Conservation (phyloP, 345 rosid species). For the Rhodamnia argentea region DNA sequence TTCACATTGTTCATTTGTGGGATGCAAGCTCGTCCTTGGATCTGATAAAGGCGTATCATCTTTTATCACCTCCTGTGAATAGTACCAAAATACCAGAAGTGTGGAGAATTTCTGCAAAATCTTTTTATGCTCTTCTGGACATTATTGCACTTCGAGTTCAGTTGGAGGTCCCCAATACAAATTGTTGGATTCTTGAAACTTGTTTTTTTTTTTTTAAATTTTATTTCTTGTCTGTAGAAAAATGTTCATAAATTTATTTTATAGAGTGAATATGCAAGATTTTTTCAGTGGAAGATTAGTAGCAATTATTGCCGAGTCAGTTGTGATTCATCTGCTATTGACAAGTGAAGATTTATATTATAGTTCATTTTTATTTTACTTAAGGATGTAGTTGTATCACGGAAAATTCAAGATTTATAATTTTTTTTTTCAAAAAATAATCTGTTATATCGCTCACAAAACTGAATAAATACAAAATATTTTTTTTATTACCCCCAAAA, state of each 20-base stretch:
- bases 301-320: background rate
- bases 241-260: background rate
- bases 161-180: background rate
- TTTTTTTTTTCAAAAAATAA: no score
- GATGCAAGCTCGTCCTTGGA: conserved; percentile 74
- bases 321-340: background rate
- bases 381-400: no score
- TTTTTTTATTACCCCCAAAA: no score
- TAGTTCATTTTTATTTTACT: no score
- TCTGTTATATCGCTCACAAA: no score
- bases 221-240: background rate
- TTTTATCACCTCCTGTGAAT: background rate
- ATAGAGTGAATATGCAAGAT: background rate
- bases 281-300: background rate
- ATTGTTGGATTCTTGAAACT: background rate
- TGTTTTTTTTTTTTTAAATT: background rate
- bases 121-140: background rate
- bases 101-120: background rate
- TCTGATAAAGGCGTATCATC: conserved; percentile 52
- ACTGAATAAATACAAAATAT: no score
- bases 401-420: no score
- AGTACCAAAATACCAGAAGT: background rate
- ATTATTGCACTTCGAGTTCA: background rate
- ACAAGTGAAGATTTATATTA: no score
- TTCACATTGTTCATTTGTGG: conserved; percentile 86